phyloP scores from a whole-genome alignment of 129 eudicot genomes.

The Deinandra increscens region DNA sequence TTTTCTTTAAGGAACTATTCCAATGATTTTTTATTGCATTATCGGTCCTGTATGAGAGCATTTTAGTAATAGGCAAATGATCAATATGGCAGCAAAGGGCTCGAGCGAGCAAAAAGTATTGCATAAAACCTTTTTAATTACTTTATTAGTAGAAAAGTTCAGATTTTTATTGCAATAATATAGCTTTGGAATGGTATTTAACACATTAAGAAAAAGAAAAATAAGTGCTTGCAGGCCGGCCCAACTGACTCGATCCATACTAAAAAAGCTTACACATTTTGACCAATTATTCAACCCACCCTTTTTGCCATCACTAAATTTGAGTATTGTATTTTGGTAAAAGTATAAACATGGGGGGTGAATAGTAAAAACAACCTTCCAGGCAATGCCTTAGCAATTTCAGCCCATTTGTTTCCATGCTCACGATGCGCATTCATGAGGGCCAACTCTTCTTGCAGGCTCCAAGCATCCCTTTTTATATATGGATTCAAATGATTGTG shows the following conservation, averaged over 20 bases:
- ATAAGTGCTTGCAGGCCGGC: background rate
- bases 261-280: background rate
- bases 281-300: background rate
- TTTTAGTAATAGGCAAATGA: slow-evolving; percentile 11
- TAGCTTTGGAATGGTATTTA: background rate
- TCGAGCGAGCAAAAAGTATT: background rate
- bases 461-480: slow-evolving; percentile 92
- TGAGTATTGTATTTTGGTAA: background rate
- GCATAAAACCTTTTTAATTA: background rate
- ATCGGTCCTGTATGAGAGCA: slow-evolving; percentile 66
- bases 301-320: background rate
- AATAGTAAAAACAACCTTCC: slow-evolving; percentile 60
- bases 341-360: background rate
- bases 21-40: slow-evolving; percentile 96
- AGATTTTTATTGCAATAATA: background rate
- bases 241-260: background rate
- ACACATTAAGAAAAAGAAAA: background rate
- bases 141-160: background rate
- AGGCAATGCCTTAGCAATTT: slow-evolving; percentile 80
- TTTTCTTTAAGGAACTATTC: slow-evolving; percentile 96
- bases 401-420: slow-evolving; percentile 98
- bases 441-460: slow-evolving; percentile 70
- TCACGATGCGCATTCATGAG: slow-evolving; percentile 74
- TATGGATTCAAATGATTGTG: slow-evolving; percentile 93
- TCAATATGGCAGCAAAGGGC: background rate